A percentile compares a stretch with the other conserved stretches of the same genome.
Conservation (phyloP, 352 stramenopile genomes). For the Phytophthora ohioensis region DNA sequence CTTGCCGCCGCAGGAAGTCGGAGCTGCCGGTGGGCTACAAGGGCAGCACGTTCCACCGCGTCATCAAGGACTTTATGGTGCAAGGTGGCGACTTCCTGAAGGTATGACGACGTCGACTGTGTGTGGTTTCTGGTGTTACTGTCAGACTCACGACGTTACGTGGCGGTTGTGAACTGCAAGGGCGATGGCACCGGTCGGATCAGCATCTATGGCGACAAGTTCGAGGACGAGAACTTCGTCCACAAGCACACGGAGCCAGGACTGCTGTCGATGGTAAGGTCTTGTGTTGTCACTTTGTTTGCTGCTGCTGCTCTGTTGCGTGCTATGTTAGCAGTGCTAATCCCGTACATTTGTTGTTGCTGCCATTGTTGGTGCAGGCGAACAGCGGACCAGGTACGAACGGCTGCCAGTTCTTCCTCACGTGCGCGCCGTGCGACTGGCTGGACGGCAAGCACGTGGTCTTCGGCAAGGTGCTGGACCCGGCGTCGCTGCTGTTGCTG, state of each 20-base stretch:
- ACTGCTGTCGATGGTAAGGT: slow-evolving; percentile 80
- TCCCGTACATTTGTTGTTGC: background rate
- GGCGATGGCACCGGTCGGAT: slow-evolving; percentile 84
- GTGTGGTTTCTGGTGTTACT: slow-evolving; percentile 3
- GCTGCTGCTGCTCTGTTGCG: background rate
- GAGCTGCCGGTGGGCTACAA: slow-evolving; percentile 92
- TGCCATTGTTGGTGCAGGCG: slow-evolving; percentile 53
- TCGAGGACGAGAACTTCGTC: slow-evolving; percentile 84
- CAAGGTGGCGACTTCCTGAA: slow-evolving; percentile 90
- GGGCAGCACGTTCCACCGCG: slow-evolving; percentile 85
- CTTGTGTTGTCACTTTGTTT: slow-evolving; percentile 10
- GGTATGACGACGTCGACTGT: slow-evolving; percentile 33
- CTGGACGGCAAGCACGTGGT: slow-evolving; percentile 97
- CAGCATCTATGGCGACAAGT: slow-evolving; percentile 91
- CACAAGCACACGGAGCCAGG: slow-evolving; percentile 87
- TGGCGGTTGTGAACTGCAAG: slow-evolving; percentile 40
- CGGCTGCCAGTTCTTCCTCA: slow-evolving; percentile 96
- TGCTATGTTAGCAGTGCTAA: background rate
- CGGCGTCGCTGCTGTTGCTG: slow-evolving; percentile 84
- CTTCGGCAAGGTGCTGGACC: slow-evolving; percentile 94
- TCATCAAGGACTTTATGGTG: slow-evolving; percentile 95
- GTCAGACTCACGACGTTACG: slow-evolving; percentile 7
- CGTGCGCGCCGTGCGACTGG: slow-evolving; percentile 93
- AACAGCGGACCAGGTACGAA: slow-evolving; percentile 96
- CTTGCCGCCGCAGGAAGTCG: slow-evolving; percentile 60